phyloP scores from a whole-genome alignment of 805 yeast genomes.

The Saccharomycopsis synnaedendra region DNA sequence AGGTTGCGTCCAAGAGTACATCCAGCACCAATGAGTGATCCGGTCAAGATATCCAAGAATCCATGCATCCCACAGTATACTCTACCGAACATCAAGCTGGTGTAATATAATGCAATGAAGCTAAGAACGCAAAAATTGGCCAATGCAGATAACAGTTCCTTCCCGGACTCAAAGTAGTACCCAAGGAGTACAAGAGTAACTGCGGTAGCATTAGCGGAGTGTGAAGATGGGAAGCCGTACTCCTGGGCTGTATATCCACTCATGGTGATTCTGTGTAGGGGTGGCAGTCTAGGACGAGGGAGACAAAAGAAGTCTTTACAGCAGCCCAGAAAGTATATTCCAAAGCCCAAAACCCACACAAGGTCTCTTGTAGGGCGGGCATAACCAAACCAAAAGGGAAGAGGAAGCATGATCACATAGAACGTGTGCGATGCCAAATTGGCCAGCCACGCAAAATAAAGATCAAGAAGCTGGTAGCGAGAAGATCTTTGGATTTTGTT shows the following conservation, averaged over 20 bases:
- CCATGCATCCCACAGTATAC: slow-evolving; percentile 98
- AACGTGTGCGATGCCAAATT: slow-evolving; percentile 89
- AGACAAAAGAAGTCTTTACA: slow-evolving; percentile 78
- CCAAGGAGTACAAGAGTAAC: slow-evolving; percentile 45
- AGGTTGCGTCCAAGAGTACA: slow-evolving; percentile 37
- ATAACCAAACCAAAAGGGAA: slow-evolving; percentile 74
- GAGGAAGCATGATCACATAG: slow-evolving; percentile 79
- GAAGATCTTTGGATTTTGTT: slow-evolving; percentile 39
- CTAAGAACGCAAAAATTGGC: slow-evolving; percentile 17
- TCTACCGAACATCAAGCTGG: slow-evolving; percentile 66
- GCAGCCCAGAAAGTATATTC: slow-evolving; percentile 57
- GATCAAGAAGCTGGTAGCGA: slow-evolving; percentile 45
- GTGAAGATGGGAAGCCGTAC: slow-evolving; percentile 92
- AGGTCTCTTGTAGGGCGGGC: slow-evolving; percentile 47
- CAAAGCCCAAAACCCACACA: slow-evolving; percentile 52
- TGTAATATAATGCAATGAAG: slow-evolving; percentile 34
- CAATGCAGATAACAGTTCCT: slow-evolving; percentile 7
- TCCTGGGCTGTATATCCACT: slow-evolving; percentile 85
- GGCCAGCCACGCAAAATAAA: slow-evolving; percentile 80
- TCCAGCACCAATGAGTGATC: slow-evolving; percentile 49
- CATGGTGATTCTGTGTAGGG: slow-evolving; percentile 80
- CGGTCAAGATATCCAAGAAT: slow-evolving; percentile 58
- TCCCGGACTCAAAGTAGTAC: slow-evolving; percentile 12
- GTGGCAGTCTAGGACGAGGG: slow-evolving; percentile 91
- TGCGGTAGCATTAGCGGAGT: slow-evolving; percentile 88